These are phyloP conservation scores for Trichocladium antarcticum DNA, from an alignment of 495 filamentous ascomycete genomes.

Conservation along the genomic window DNA sequence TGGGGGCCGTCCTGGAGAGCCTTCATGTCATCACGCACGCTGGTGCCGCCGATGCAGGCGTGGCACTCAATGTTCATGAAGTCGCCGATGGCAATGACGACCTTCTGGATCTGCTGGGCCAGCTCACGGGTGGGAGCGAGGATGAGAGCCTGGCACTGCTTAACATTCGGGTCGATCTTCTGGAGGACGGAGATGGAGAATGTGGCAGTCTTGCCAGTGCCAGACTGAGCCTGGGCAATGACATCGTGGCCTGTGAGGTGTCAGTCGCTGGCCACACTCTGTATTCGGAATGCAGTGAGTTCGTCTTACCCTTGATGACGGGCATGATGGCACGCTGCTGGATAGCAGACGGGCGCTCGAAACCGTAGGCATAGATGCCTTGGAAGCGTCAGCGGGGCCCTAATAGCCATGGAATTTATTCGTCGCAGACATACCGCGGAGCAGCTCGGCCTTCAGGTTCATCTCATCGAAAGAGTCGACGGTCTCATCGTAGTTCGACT, in stretches of 20 bases:
- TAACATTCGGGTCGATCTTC: conserved; percentile 73
- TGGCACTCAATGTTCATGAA: conserved; percentile 99
- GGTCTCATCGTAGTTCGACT: conserved; percentile 99
- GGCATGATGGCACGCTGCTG: conserved; percentile 99
- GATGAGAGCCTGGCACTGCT: conserved; percentile 87
- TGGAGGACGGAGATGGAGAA: conserved; percentile 97
- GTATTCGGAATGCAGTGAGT: background rate
- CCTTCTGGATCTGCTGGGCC: conserved; percentile 94
- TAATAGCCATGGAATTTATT: conserved; percentile 3
- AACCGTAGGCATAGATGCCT: conserved; percentile 99
- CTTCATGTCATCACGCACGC: conserved; percentile 92
- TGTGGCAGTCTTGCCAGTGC: conserved; percentile 97
- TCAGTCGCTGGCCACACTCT: conserved; percentile 14
- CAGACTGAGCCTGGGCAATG: conserved; percentile 97
- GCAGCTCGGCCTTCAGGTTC: conserved; percentile 89
- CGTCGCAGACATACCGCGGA: conserved; percentile 62
- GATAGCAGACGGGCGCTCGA: conserved; percentile 97
- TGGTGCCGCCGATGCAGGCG: conserved; percentile 96
- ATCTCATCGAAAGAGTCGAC: conserved; percentile 98
- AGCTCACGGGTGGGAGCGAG: conserved; percentile 97
- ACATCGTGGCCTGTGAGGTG: conserved; percentile 72
- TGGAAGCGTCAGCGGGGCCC: conserved; percentile 12
- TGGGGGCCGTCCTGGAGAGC: conserved; percentile 95
- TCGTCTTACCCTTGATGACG: conserved; percentile 91
- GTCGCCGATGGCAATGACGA: conserved; percentile 93